Conservation (phyloP, 2,329 filamentous ascomycete genomes). For the Teratosphaeria pseudoeucalypti region DNA sequence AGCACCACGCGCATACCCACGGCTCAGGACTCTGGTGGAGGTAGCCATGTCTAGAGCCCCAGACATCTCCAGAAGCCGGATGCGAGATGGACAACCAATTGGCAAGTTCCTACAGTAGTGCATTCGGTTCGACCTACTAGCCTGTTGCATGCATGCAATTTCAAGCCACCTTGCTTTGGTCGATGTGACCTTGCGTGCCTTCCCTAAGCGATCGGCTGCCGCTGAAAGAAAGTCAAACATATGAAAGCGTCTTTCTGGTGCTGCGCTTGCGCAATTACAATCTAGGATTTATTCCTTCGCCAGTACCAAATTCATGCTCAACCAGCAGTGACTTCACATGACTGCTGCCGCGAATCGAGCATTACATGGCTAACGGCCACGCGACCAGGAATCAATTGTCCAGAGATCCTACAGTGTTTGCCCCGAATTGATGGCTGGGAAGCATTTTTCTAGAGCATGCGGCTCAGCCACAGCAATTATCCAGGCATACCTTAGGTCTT, state of each 20-base stretch:
- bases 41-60: background rate
- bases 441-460: too few species aligned
- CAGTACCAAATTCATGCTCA: too few species aligned
- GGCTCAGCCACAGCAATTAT: background rate
- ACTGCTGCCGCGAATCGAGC: too few species aligned
- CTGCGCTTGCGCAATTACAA: background rate
- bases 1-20: background rate
- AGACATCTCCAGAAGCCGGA: background rate
- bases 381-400: too few species aligned
- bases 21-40: background rate
- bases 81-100: background rate
- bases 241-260: background rate
- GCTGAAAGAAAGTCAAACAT: background rate
- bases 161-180: background rate
- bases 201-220: background rate
- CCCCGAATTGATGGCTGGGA: too few species aligned
- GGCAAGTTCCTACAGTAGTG: background rate
- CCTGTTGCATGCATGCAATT: too few species aligned
- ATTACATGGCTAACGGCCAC: too few species aligned
- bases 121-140: background rate
- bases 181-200: background rate
- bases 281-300: background rate
- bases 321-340: too few species aligned
- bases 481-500: background rate
- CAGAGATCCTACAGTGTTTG: too few species aligned